Conservation (phyloP, 176 grass and related monocot species). For the Carex cristatella region DNA sequence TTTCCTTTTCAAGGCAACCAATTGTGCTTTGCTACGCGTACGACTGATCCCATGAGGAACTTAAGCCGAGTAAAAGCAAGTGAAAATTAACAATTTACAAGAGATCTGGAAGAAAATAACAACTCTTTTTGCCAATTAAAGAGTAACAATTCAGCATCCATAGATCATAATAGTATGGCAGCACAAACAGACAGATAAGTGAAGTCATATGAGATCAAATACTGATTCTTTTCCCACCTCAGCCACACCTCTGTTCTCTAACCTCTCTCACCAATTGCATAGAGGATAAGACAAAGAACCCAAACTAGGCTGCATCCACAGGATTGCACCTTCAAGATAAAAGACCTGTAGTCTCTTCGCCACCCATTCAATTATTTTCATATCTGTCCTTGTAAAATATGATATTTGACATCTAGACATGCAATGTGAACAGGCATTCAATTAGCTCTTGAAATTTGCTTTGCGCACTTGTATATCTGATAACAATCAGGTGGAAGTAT, state of each 20-base stretch:
- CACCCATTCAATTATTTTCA: constrained; percentile 17
- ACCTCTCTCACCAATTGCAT: constrained; percentile 9
- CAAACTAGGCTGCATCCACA: constrained; percentile 11
- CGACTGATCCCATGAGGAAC: not conserved
- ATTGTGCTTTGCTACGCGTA: not conserved
- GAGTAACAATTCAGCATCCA: not conserved
- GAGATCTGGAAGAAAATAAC: not conserved
- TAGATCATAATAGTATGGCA: not conserved
- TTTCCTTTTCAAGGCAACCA: not conserved
- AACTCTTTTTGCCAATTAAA: not conserved
- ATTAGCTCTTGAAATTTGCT: not conserved
- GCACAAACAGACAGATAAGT: not conserved
- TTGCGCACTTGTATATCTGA: not conserved
- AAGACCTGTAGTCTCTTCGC: constrained; percentile 7
- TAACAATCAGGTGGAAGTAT: no score
- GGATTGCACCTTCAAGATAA: constrained; percentile 6
- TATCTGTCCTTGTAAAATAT: not conserved
- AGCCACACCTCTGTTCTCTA: not conserved
- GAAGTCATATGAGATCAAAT: constrained; percentile 12
- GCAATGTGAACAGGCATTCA: not conserved
- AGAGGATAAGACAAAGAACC: constrained; percentile 20
- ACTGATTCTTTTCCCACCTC: constrained; percentile 14
- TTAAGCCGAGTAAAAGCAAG: not conserved
- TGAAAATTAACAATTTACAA: not conserved
- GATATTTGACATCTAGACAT: not conserved